Percentiles rank a stretch among this genome's conserved stretches.
Conservation (phyloP, 768 basidiomycete genomes). For the Stropharia rugosoannulata region DNA sequence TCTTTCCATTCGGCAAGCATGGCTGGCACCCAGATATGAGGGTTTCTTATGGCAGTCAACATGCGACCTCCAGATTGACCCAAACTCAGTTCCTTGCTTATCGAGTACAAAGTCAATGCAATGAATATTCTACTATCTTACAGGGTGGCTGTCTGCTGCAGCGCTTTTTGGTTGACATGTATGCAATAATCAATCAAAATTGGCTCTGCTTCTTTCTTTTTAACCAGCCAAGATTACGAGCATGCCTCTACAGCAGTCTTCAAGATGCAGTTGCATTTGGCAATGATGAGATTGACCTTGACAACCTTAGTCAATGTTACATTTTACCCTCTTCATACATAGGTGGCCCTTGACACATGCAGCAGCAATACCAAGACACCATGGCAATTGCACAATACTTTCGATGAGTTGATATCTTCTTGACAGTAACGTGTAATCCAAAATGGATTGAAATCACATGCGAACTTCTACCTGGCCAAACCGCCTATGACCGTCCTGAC, state of each 20-base stretch:
- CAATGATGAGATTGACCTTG: slow-evolving; percentile 23
- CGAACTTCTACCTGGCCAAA: slow-evolving; percentile 38
- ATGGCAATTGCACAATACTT: slow-evolving; percentile 41
- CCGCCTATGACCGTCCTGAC: slow-evolving; percentile 43
- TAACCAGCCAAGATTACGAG: slow-evolving; percentile 36
- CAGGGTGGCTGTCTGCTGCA: slow-evolving; percentile 35
- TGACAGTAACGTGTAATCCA: slow-evolving; percentile 54
- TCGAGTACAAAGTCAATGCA: slow-evolving; percentile 23
- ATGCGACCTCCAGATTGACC: slow-evolving; percentile 18
- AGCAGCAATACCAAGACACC: slow-evolving; percentile 41
- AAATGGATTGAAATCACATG: slow-evolving; percentile 44
- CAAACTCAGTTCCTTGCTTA: slow-evolving; percentile 33
- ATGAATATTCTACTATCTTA: slow-evolving; percentile 29
- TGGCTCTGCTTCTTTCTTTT: slow-evolving; percentile 28
- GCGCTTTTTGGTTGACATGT: slow-evolving; percentile 33
- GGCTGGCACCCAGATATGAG: slow-evolving; percentile 21
- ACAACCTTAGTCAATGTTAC: slow-evolving; percentile 28
- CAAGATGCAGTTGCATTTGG: slow-evolving; percentile 26
- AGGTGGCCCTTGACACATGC: slow-evolving; percentile 41
- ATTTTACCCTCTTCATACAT: slow-evolving; percentile 42
- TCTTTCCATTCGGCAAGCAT: slow-evolving; percentile 18
- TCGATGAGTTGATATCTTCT: slow-evolving; percentile 41
- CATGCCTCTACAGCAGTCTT: slow-evolving; percentile 24
- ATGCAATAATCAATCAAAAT: slow-evolving; percentile 19
- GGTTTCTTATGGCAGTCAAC: slow-evolving; percentile 23